Base-by-base conservation (phyloP, 108 stramenopile genomes). In the Nannochloropsis salina region DNA sequence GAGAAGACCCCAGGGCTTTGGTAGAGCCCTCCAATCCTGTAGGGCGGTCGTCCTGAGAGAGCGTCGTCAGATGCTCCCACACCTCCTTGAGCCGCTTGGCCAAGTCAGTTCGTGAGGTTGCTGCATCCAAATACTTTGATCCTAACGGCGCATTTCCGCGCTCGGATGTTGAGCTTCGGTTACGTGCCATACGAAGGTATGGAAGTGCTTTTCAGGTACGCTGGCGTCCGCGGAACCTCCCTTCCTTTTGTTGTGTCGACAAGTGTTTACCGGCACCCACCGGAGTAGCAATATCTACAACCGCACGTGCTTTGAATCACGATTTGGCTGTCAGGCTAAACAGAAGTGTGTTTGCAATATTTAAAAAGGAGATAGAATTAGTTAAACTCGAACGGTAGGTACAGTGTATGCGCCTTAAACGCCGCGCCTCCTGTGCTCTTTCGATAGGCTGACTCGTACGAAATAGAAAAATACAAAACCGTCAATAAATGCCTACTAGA, bases 11-110 rank as follows among this genome's bases (percentile, higher is more conserved):
- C 42, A 88, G 81, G 42, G 79, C 88, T 42, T 84, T 81, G 8
- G 88, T 84, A n/a, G 88, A 85, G 31, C 84, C 88, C 43, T 45
- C 81, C 45, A 88, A 11, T 41, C 88, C 88, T 22, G 84, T 81
- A n/a, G 88, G 88, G 20, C 81, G 45, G 44, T 85, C 88, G 20
- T 84, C 84, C 42, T 74, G 61, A 15, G 61, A 74, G 61, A 74
- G 61, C 61, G 15, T 74, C 20, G 61, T 8, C 61, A 74, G n/a
- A 74, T 88, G 83, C 84, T 84, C 83, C 31, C 41, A 41, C 22
- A 88, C 87, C 41, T 45, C 43, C 80, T 45, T 41, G 44, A 88
- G 87, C 12, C 45, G 8, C 80, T 88, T 79, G 21, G 80, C 44
- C 40, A 45, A 80, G 3, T 45, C 41, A 44, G 61, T 74, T n/a